Evolutionary conservation across 1,139 yeast genomes (phyloP).

Genomic region (Taphrina pruni): DNA sequence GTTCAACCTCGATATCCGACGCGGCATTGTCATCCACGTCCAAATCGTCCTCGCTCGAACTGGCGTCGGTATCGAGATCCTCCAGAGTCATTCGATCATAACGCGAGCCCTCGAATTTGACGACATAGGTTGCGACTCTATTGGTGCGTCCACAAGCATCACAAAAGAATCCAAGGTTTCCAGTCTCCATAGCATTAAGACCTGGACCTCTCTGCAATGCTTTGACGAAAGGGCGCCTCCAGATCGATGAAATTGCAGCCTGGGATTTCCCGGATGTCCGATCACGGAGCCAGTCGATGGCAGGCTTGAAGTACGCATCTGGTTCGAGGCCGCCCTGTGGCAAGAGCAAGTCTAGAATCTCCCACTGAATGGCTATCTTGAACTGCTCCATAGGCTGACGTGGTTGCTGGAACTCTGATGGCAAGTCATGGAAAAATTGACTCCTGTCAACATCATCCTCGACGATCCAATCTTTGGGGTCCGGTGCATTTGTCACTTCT

Average conservation of each 20-base stretch:
- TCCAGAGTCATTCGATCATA: constrained; percentile 39
- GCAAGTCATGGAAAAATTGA: constrained; percentile 17
- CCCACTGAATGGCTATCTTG: constrained; percentile 39
- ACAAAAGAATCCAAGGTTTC: constrained; percentile 36
- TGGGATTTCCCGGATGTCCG: constrained; percentile 34
- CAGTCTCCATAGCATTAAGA: constrained; percentile 30
- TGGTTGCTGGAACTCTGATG: constrained; percentile 33
- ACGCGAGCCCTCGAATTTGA: constrained; percentile 33
- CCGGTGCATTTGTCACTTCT: neutral
- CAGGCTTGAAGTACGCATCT: constrained; percentile 37
- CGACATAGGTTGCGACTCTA: constrained; percentile 34
- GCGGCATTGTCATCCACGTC: constrained; percentile 27
- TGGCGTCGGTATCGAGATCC: constrained; percentile 28
- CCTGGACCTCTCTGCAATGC: constrained; percentile 35
- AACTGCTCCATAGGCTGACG: constrained; percentile 32
- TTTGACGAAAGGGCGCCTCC: constrained; percentile 26
- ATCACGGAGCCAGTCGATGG: constrained; percentile 35
- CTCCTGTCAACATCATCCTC: constrained; percentile 18
- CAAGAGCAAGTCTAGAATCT: constrained; percentile 27
- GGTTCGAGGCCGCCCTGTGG: constrained; percentile 38
- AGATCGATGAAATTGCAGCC: constrained; percentile 28
- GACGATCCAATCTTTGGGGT: constrained; percentile 11
- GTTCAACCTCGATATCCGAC: constrained; percentile 25
- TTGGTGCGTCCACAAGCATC: constrained; percentile 37
- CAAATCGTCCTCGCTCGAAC: constrained; percentile 35